Conservation (phyloP, 805 yeast species). For the Barnettozyma californica region DNA sequence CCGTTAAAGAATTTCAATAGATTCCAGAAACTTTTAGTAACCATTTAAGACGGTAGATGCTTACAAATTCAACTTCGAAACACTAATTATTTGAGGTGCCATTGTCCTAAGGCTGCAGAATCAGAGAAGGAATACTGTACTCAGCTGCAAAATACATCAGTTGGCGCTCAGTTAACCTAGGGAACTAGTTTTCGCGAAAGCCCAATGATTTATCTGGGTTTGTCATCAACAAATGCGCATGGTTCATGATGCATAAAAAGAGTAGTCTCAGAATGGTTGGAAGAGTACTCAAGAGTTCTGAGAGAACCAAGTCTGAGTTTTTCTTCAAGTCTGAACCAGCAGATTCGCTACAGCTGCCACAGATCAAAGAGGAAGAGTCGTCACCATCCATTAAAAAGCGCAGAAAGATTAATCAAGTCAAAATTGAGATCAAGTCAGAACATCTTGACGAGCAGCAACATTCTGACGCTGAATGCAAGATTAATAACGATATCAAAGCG, state of each 20-base stretch:
- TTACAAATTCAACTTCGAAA: no score
- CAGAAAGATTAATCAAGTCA: not conserved
- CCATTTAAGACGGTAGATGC: no score
- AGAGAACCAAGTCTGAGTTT: not conserved
- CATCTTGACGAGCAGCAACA: no score
- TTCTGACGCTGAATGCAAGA: not conserved
- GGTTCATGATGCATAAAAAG: not conserved
- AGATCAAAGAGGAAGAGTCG: not conserved
- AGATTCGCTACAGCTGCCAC: not conserved
- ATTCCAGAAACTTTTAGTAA: no score
- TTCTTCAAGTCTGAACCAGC: not conserved
- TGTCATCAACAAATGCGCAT: not conserved
- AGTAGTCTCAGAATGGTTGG: not conserved
- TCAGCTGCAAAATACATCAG: no score
- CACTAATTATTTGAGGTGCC: no score
- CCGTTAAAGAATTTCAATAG: no score
- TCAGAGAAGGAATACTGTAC: no score
- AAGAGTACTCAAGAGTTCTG: not conserved
- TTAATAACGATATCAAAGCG: not conserved
- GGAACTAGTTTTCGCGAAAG: no score
- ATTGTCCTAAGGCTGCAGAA: no score
- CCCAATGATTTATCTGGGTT: not conserved
- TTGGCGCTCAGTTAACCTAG: no score
- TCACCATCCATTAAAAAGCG: not conserved
- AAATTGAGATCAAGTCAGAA: constrained; percentile 1